Evolutionary conservation across 192 early-diverging fungal genomes (phyloP), one percentile per base, ranked within the genome.

Genomic region (Podila epicladia): DNA sequence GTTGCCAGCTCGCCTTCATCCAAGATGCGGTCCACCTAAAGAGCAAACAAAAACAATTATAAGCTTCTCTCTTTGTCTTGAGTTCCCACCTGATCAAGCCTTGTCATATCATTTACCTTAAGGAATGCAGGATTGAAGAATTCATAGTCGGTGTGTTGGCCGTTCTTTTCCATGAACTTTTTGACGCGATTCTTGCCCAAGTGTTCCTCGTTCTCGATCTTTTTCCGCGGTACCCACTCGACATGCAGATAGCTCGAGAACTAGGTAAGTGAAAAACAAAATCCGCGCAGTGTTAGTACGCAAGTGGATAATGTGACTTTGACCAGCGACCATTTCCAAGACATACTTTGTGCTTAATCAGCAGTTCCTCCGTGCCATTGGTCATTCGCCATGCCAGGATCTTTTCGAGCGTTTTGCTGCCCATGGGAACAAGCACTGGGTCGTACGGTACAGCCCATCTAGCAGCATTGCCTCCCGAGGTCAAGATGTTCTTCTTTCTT

Each of bases 331-430:
- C 8, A 45, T 8, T 49, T 50, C 7, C 58, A 69, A 15, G 12
- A 15, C 13, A 45, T 85, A 92, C 92, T 87, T 95, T 95, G 86
- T 92, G 94, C 82, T 95, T 95, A 63, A 94, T 90, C 63, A 93
- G 68, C 12, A 95, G 73, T 72, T 94, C 89, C 63, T 91, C 91
- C 29, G 80, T 67, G 15, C 84, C 89, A 11, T 82, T 78, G 20
- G 86, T 75, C 59, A 74, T 77, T 58, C 84, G 68, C 74, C 85
- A 86, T 22, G 85, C 79, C 28, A 90, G 62, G 57, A 90, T 89
- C 60, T 83, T 82, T 31, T 90, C 89, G 31, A 90, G 72, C 19
- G 79, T 82, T 74, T 82, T 76, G 20, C 67, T 74, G 9, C 83
- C 85, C 86, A 90, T 86, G 20, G 89, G 89, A 22, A 90, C 88